Conservation (phyloP, 805 yeast genomes). For the Wickerhamiella cacticola region DNA sequence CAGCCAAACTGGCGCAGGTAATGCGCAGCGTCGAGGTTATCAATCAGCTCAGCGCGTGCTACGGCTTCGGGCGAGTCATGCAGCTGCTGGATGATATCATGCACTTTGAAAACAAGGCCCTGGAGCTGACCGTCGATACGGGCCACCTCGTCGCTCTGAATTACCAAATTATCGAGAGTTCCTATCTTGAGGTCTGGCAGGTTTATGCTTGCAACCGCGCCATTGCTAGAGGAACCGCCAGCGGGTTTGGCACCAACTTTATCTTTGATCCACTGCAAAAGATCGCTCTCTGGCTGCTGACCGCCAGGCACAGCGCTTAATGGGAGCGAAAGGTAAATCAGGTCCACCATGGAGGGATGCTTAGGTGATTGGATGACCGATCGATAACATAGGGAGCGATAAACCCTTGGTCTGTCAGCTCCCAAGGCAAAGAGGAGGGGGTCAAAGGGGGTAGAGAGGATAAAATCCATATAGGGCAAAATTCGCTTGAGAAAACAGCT, state of each 20-base stretch:
- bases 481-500: background rate
- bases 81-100: constrained; percentile 54
- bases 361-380: constrained; percentile 9
- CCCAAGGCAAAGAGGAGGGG: too few relatives aligned
- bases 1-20: constrained; percentile 69
- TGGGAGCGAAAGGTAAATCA: constrained; percentile 42
- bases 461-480: too few relatives aligned
- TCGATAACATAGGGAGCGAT: background rate
- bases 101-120: constrained; percentile 54
- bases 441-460: background rate
- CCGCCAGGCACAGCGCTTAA: constrained; percentile 32
- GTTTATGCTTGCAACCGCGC: constrained; percentile 41
- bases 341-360: constrained; percentile 10
- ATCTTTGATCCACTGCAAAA: constrained; percentile 27
- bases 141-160: constrained; percentile 77
- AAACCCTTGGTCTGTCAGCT: too few relatives aligned
- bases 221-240: constrained; percentile 21
- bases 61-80: constrained; percentile 34
- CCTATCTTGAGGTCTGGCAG: constrained; percentile 89
- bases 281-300: constrained; percentile 31
- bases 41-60: constrained; percentile 40
- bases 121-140: constrained; percentile 73
- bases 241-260: constrained; percentile 26
- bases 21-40: constrained; percentile 43
- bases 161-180: constrained; percentile 80